These are phyloP conservation scores for Elongisporangium anandrum DNA, from an alignment of 352 stramenopile species.

Conservation along the genomic window DNA sequence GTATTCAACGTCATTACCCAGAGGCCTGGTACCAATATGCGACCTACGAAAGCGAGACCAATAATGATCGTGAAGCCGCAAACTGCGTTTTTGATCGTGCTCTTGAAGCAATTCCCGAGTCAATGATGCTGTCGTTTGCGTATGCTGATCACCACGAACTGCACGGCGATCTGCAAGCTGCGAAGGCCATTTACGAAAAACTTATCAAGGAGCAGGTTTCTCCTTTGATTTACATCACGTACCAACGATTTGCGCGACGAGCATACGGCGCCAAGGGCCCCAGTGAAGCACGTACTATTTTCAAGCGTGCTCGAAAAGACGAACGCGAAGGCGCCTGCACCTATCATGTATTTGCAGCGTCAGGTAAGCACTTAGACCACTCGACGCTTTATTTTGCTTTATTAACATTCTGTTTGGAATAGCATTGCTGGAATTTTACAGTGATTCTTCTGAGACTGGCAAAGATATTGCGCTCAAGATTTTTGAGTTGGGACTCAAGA, in stretches of 20 bases:
- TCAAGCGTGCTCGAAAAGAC: slow-evolving; percentile 80
- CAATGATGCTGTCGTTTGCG: slow-evolving; percentile 77
- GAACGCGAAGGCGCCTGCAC: slow-evolving; percentile 76
- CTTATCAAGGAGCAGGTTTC: slow-evolving; percentile 72
- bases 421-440: slow-evolving; percentile 87
- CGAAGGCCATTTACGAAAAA: slow-evolving; percentile 80
- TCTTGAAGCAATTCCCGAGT: slow-evolving; percentile 74
- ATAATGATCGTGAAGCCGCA: slow-evolving; percentile 60
- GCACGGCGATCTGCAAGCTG: slow-evolving; percentile 49
- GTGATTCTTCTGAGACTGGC: slow-evolving; percentile 70
- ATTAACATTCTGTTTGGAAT: slow-evolving; percentile 3
- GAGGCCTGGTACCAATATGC: slow-evolving; percentile 87
- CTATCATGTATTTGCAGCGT: slow-evolving; percentile 80
- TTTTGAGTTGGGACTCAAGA: slow-evolving; percentile 86
- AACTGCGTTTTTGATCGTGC: slow-evolving; percentile 64
- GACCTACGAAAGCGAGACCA: slow-evolving; percentile 70
- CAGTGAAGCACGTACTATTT: slow-evolving; percentile 71
- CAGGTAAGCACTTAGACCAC: slow-evolving; percentile 32
- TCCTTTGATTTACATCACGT: slow-evolving; percentile 77
- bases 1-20: slow-evolving; percentile 67
- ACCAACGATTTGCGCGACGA: slow-evolving; percentile 79
- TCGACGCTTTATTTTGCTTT: background rate
- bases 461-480: slow-evolving; percentile 88
- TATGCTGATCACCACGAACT: slow-evolving; percentile 80
- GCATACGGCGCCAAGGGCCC: slow-evolving; percentile 72